These are phyloP conservation scores for Tylopilus intermedius DNA, from an alignment of 768 basidiomycete genomes.

Conservation along the genomic window DNA sequence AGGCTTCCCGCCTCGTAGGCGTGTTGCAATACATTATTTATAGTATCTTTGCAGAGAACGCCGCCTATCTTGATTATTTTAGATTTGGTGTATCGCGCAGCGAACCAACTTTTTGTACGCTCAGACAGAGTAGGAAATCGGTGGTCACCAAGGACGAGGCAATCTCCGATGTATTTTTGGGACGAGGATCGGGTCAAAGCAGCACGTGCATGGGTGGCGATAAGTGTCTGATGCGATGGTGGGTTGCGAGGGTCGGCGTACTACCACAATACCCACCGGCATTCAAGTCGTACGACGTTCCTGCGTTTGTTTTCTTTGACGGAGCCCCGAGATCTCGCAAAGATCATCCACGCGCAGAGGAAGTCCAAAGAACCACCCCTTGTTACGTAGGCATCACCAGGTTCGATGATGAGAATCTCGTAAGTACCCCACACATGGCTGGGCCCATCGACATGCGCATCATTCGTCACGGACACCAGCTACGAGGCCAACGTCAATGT, in stretches of 20 bases:
- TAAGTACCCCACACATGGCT: no score
- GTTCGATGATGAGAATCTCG: no score
- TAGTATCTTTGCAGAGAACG: not conserved
- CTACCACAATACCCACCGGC: not conserved
- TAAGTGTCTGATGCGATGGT: not conserved
- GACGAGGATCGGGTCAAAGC: not conserved
- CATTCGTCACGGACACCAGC: no score
- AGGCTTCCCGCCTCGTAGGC: constrained; percentile 26
- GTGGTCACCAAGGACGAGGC: no score
- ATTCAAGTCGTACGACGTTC: no score
- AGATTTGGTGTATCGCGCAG: not conserved
- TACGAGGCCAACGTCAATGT: no score
- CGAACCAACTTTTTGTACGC: not conserved
- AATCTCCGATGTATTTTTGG: not conserved
- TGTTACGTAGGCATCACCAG: no score
- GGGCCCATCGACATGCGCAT: not conserved
- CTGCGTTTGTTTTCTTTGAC: no score
- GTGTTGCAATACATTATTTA: not conserved
- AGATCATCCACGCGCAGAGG: no score
- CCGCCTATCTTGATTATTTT: no score
- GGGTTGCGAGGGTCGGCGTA: not conserved
- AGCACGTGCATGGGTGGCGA: not conserved
- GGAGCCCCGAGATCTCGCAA: no score
- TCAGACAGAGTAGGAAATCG: not conserved
- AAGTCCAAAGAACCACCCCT: no score